phyloP scores from a whole-genome alignment of 2,329 filamentous ascomycete genomes.

The Ceratocystis destructans region DNA sequence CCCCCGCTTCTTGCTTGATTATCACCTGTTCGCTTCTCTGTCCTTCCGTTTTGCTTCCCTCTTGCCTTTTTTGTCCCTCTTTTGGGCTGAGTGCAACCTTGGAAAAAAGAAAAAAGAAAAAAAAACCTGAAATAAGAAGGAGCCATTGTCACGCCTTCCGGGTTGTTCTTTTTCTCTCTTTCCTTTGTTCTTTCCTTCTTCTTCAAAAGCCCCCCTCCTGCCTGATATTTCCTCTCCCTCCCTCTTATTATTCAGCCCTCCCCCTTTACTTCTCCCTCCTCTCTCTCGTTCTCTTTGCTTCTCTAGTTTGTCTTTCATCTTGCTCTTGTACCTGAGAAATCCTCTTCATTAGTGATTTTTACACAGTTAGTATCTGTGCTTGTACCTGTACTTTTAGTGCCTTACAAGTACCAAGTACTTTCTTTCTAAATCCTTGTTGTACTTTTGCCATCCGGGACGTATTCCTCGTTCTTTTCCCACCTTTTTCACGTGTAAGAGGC shows the following conservation, averaged over 20 bases:
- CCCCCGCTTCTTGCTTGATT: background rate
- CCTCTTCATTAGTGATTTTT: no score
- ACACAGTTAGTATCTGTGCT: no score
- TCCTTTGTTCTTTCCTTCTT: background rate
- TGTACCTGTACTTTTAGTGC: no score
- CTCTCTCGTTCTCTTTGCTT: background rate
- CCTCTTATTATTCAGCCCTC: background rate
- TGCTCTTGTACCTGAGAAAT: no score
- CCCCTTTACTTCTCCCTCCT: background rate
- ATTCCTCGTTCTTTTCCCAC: no score
- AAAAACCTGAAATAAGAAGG: constrained; percentile 1
- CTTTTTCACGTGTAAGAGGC: no score
- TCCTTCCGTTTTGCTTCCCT: background rate
- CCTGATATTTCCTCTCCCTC: background rate
- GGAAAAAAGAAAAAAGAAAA: background rate
- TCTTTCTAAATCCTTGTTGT: no score
- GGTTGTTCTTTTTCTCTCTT: background rate
- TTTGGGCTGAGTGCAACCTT: background rate
- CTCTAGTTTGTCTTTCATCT: background rate
- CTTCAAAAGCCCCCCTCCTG: background rate
- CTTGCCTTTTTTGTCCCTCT: background rate
- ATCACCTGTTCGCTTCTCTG: background rate
- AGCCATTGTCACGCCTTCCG: background rate
- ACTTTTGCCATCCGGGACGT: no score
- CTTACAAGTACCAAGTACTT: no score